Base-by-base conservation (phyloP, 495 filamentous ascomycete genomes). In the Trichoderma orchidacearum region DNA sequence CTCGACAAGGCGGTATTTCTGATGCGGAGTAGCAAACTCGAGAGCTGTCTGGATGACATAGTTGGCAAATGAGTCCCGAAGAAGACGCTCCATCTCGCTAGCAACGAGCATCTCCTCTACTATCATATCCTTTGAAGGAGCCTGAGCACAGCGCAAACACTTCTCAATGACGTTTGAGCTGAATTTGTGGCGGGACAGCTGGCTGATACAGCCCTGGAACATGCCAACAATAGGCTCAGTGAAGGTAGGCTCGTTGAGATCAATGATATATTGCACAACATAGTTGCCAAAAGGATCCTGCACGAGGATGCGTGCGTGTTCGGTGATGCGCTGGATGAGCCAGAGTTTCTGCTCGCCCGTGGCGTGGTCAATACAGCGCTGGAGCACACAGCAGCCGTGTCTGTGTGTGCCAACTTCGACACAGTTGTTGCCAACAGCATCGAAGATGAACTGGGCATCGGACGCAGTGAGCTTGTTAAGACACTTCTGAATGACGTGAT, bases 121-220 rank as follows among this genome's bases (percentile, higher is more conserved):
- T 71, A 98, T 81, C 60, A 84, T 77, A 61, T 88, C 86, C 62
- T 86, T 89, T 36, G 85, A 83, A 3, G 71, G 68, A 4, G 75
- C 64, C 38, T 84, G 79, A 1, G 89, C 83, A 64, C 85, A 90
- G 28, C 92, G 89, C 50, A 98, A 80, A 66, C 91, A 95, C 70
- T 97, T 97, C 72, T 98, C 93, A 57, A 98, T 89, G 52, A 98
- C 93, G 63, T 98, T 98, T 55, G 92, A 96, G 75, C 90, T 96
- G 74, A 98, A 98, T 70, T 98, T 98, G 70, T 97, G 94, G 71
- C 89, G 93, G 3, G 94, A 95, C 11, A 97, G 75, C 50, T 76
- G 70, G 29, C 80, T 70, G 61, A 97, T 83, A 61, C 86, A 81
- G 57, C 84, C 84, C 28, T 74, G 66, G 74, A 97, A 96, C 58